phyloP scores from a whole-genome alignment of 2,329 filamentous ascomycete genomes.

The Iodosphaeria phyllophila region DNA sequence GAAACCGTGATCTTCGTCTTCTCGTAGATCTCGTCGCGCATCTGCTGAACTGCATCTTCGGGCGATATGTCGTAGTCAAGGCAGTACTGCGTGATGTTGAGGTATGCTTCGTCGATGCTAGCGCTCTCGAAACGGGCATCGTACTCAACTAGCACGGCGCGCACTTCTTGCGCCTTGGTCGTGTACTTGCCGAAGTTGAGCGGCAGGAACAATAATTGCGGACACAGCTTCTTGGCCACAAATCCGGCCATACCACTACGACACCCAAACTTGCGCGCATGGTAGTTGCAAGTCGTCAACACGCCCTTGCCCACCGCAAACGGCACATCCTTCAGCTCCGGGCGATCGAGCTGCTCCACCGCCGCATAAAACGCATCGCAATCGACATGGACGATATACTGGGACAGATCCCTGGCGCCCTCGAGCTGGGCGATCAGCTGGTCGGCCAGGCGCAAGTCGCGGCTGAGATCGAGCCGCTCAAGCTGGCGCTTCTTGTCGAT shows the following conservation, averaged over 20 bases:
- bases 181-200: conserved; percentile 83
- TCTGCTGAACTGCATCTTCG: conserved; percentile 55
- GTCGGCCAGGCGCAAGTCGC: conserved; percentile 60
- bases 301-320: conserved; percentile 71
- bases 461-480: conserved; percentile 55
- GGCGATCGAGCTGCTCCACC: conserved; percentile 69
- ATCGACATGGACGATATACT: conserved; percentile 78
- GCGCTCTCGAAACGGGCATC: conserved; percentile 84
- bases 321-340: conserved; percentile 68
- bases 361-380: conserved; percentile 97
- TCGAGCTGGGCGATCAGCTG: conserved; percentile 69
- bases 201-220: conserved; percentile 62
- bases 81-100: conserved; percentile 88
- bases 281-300: conserved; percentile 61
- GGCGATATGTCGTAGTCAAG: conserved; percentile 45
- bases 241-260: conserved; percentile 93
- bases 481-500: conserved; percentile 56
- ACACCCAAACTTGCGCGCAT: conserved; percentile 76
- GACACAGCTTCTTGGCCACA: conserved; percentile 86
- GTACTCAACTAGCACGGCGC: conserved; percentile 67
- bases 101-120: conserved; percentile 88
- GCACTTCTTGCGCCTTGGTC: conserved; percentile 75
- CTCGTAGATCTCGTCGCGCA: conserved; percentile 59
- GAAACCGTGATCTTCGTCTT: conserved; percentile 75
- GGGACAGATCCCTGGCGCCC: conserved; percentile 57